phyloP scores from a whole-genome alignment of 2,329 filamentous ascomycete genomes.

The Daldinia sp. region DNA sequence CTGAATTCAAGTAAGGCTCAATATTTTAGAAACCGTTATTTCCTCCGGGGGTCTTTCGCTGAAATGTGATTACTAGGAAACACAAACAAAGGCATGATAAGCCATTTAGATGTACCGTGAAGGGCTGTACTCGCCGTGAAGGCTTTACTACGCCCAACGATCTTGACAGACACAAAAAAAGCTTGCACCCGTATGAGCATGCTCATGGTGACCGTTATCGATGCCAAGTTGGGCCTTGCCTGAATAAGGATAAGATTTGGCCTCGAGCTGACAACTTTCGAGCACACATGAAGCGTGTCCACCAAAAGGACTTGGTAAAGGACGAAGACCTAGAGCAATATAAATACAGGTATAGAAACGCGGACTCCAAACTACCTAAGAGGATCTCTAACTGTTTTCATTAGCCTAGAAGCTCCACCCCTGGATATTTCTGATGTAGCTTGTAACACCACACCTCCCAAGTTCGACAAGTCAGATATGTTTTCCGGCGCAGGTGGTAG shows the following conservation, averaged over 20 bases:
- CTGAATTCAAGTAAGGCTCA: conserved; percentile 62
- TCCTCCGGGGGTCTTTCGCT: conserved; percentile 21
- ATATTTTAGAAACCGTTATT: not conserved
- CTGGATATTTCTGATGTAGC: conserved; percentile 21
- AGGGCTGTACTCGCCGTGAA: conserved; percentile 63
- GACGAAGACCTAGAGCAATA: conserved; percentile 53
- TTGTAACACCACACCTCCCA: conserved; percentile 4
- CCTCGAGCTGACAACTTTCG: conserved; percentile 87
- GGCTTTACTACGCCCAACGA: conserved; percentile 86
- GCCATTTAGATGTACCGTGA: conserved; percentile 67
- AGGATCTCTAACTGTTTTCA: conserved; percentile 28
- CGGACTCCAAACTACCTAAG: not conserved
- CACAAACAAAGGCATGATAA: conserved; percentile 76
- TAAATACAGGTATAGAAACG: conserved; percentile 41
- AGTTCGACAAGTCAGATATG: conserved; percentile 15
- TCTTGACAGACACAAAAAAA: conserved; percentile 78
- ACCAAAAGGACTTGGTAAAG: conserved; percentile 53
- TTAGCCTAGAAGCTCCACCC: conserved; percentile 13
- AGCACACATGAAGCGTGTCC: conserved; percentile 76
- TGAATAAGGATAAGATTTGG: conserved; percentile 73
- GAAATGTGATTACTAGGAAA: conserved; percentile 64
- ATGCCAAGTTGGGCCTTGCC: conserved; percentile 67
- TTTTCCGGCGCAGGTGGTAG: conserved; percentile 16
- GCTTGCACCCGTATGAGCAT: conserved; percentile 66
- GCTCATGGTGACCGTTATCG: conserved; percentile 62